Conservation (phyloP, 192 early-diverging fungal species). For the Lobosporangium transversale region DNA sequence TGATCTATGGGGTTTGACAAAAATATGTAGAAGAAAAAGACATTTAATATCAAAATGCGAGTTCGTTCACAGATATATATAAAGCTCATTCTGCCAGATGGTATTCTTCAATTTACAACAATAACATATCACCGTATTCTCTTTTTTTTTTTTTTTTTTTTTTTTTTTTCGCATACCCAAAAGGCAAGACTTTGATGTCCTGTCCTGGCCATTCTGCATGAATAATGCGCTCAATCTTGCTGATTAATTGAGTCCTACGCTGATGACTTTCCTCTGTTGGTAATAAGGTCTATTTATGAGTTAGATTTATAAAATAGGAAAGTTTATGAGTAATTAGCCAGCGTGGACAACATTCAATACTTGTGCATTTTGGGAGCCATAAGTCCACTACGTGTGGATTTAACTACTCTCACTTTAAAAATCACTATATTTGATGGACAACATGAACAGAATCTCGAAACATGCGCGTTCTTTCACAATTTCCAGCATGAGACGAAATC, state of each 20-base stretch:
- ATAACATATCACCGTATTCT: too few relatives aligned
- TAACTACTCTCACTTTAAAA: constrained; percentile 5
- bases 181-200: constrained; percentile 39
- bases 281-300: constrained; percentile 15
- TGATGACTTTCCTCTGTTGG: constrained; percentile 46
- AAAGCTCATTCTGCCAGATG: too few relatives aligned
- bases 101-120: too few relatives aligned
- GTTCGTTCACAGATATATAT: not conserved
- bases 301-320: not conserved
- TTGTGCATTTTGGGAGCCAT: not conserved
- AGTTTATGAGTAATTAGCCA: not conserved
- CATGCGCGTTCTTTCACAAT: not conserved
- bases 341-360: not conserved
- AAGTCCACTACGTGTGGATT: constrained; percentile 2
- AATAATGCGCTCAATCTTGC: constrained; percentile 40
- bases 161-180: constrained; percentile 19
- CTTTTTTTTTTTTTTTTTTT: not conserved
- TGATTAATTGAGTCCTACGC: constrained; percentile 28
- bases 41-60: too few relatives aligned
- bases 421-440: not conserved
- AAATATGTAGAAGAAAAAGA: not conserved
- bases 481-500: not conserved
- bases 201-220: constrained; percentile 38
- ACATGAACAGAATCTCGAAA: not conserved
- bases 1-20: constrained; percentile 61